Conservation (phyloP, 192 early-diverging fungal species). For the Nowakowskiella sp. region DNA sequence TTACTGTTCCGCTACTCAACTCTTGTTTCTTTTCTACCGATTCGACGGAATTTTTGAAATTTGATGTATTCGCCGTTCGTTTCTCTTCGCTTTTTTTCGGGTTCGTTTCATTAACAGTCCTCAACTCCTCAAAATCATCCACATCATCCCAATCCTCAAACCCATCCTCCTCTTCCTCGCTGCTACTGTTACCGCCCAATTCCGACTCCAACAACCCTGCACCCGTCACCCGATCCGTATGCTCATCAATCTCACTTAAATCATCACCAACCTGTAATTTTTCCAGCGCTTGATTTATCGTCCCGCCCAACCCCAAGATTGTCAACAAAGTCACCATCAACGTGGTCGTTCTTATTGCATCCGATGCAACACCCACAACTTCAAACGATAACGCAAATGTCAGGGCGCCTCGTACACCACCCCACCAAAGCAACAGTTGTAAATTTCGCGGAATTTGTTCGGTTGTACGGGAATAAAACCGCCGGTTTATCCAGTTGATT, state of each 20-base stretch:
- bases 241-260: conserved; percentile 35
- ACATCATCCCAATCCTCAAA: conserved; percentile 10
- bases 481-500: conserved; percentile 65
- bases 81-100: not conserved
- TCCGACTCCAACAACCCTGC: no score
- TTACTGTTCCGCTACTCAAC: conserved; percentile 1
- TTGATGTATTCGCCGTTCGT: no score
- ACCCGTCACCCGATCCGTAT: conserved; percentile 17
- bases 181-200: no score
- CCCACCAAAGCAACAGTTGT: conserved; percentile 95
- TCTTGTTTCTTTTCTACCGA: no score
- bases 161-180: conserved; percentile 13
- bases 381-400: conserved; percentile 90
- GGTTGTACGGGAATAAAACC: conserved; percentile 21
- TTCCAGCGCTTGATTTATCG: conserved; percentile 71
- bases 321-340: conserved; percentile 86
- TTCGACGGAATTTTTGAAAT: no score
- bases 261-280: conserved; percentile 70
- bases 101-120: not conserved
- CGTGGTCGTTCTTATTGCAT: conserved; percentile 79
- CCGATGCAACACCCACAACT: conserved; percentile 50
- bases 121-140: conserved; percentile 16
- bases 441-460: conserved; percentile 47
- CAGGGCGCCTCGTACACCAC: conserved; percentile 90
- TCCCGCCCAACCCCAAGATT: conserved; percentile 87